Conservation (phyloP, 164 flowering plant species). For the Brasenia schreberi region DNA sequence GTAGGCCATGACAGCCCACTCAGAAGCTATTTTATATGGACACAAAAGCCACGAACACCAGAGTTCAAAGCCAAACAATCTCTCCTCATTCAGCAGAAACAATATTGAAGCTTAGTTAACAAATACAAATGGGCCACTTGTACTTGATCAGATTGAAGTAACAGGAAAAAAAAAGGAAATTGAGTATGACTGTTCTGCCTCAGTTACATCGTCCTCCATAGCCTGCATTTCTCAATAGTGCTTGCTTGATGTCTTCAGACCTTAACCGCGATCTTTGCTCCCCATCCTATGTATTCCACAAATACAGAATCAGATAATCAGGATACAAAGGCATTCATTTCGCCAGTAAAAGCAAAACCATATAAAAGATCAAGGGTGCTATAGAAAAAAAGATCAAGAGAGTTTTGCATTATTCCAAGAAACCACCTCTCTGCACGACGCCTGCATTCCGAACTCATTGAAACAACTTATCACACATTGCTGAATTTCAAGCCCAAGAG, state of each 20-base stretch:
- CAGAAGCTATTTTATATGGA: not conserved
- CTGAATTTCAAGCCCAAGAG: conserved; percentile 78
- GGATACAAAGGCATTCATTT: too few relatives aligned
- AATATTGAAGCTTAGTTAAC: not conserved
- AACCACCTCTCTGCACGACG: conserved; percentile 80
- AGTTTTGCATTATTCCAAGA: not conserved
- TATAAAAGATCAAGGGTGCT: not conserved
- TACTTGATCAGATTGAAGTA: not conserved
- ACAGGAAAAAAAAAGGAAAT: not conserved
- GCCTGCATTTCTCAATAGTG: conserved; percentile 71
- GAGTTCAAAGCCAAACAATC: not conserved
- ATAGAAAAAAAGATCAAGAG: not conserved
- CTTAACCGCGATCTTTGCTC: conserved; percentile 30
- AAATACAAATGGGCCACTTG: not conserved
- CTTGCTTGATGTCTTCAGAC: conserved; percentile 71
- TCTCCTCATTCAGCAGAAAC: not conserved
- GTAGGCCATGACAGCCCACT: not conserved
- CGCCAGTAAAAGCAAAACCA: too few relatives aligned
- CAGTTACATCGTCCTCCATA: conserved; percentile 76
- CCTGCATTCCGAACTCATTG: conserved; percentile 78
- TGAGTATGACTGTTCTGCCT: not conserved
- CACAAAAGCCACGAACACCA: not conserved
- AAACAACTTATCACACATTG: conserved; percentile 92
- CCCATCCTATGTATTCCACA: conserved; percentile 26
- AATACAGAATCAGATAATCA: not conserved